A percentile compares a stretch with the other conserved stretches of the same genome.
These are phyloP conservation scores for Obelidium mucronatum DNA, from an alignment of 192 early-diverging fungal genomes.

Conservation along the genomic window DNA sequence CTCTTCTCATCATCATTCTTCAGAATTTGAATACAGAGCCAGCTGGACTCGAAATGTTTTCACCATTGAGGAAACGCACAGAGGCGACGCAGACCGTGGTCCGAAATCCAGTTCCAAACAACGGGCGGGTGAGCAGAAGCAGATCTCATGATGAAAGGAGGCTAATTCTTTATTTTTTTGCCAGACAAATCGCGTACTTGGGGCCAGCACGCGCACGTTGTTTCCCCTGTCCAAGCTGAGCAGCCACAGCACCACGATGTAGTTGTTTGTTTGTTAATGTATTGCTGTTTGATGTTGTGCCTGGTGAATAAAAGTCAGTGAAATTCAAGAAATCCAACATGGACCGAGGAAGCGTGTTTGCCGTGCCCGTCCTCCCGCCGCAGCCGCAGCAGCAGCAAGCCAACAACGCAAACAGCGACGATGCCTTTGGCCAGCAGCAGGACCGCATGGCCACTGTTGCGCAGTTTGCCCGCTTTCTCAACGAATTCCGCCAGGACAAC, in stretches of 20 bases:
- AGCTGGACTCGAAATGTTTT: not conserved
- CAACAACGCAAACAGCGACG: conserved; percentile 14
- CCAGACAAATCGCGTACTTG: too few relatives aligned
- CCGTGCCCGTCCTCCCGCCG: conserved; percentile 29
- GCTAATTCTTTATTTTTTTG: too few relatives aligned
- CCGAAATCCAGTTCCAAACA: not conserved
- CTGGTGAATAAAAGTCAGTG: too few relatives aligned
- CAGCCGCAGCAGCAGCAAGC: not conserved
- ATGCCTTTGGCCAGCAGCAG: not conserved
- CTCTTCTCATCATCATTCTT: not conserved
- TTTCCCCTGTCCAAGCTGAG: not conserved
- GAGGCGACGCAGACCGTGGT: not conserved
- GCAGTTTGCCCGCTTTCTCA: conserved; percentile 21
- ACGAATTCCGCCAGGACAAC: conserved; percentile 25
- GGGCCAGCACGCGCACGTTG: not conserved
- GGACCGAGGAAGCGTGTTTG: conserved; percentile 20
- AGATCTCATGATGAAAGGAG: not conserved
- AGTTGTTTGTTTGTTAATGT: not conserved
- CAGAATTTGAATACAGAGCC: not conserved
- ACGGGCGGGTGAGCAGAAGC: not conserved
- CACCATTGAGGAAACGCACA: not conserved
- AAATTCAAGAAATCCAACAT: not conserved
- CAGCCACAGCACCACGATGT: not conserved
- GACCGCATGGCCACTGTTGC: conserved; percentile 15
- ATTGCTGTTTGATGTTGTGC: not conserved